Base-by-base conservation (phyloP, 2,329 filamentous ascomycete species). In the Aspergillus terreus region DNA sequence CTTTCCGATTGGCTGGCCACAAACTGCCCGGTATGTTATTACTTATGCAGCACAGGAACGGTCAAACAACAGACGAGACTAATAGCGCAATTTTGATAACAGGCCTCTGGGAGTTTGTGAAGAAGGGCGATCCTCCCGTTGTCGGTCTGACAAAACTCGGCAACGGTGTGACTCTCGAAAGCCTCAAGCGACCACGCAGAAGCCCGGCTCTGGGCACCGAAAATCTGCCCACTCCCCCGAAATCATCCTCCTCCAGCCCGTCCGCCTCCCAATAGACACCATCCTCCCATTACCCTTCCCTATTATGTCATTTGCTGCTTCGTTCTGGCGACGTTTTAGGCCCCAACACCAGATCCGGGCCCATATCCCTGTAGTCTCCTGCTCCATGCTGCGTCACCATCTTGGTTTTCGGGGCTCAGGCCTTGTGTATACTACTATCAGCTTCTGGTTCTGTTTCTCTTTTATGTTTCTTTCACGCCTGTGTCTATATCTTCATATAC, bases 71-170 rank as follows among this genome's bases (percentile, higher is more conserved):
- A 17, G 38, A 35, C 30, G 47, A 58, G 55, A 50, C 59, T 66
- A 46, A 63, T 58, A 19, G 59, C 58, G 49, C 38, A 55, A 47
- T 4, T 38, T 33, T 17, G 48, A 36, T 47, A 6, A 38, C 52
- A 76, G 72, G 75, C 44, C 64, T 75, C 67, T 99, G 90, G 77
- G 91, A 96, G 67, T 96, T 97, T 67, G 91, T 96, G 32, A 90
- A 86, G 78, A 96, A 90, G 74, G 91, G 90, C 6, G 94, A 96
- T 63, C 80, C 91, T 2, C 85, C 94, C 0, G 82, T 96, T 35
- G 92, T 99, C 67, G 94, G 94, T 27, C 84, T 96, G 57, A 97
- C 92, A 17, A 96, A 96, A 73, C 75, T 99, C 49, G 83, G 81
- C 35, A 79, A 90, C 53, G 91, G 91, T 7, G 71, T 95, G 25